Evolutionary conservation across 1,139 yeast genomes (phyloP), one percentile per base, ranked within the genome.

Genomic region (Nakaseomyces nivariensis): DNA sequence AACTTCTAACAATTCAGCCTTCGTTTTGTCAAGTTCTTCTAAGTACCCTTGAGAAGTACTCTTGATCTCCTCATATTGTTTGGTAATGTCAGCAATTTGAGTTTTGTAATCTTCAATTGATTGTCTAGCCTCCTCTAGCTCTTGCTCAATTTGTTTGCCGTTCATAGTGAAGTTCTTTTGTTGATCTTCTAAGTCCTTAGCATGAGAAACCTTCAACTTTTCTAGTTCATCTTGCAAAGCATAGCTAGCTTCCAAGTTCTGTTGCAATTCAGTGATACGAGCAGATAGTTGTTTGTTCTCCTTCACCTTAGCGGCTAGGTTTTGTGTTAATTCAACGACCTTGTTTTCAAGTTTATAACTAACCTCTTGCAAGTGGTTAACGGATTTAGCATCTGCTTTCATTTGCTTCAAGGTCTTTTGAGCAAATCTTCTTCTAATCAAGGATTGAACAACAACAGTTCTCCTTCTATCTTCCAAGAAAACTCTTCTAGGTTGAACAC

Each of bases 261-360:
- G 65, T 61, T 80, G 82, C 62, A 76, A 63, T 76, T 73, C 60
- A 67, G 78, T 75, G 51, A 90, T 78, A 60, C 85, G 86, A 11
- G 71, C 70, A 56, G 79, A 75, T 62, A 90, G 74, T 53, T 76
- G 77, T 71, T 83, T 85, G 68, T 89, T 90, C 60, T 88, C 96
- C 60, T 79, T 85, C 41, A 83, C 81, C 68, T 85, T 85, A 29
- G 82, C 69, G 1, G 95, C 81, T 57, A 90, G 74, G 8, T 83
- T 79, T 66, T 90, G 96, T 1, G 96, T 89, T 57, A 94, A 78
- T 67, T 90, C 96, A 56, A 92, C 89, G 26, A 94, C 97, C 74
- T 92, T 92, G 69, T 90, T 92, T 68, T 94, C 98, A 62, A 92
- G 77, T 66, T 85, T 82, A 70, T 88, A 92, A 61, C 95, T 88